Evolutionary conservation across 2,329 filamentous ascomycete species (phyloP).

Genomic region (Penicillium sp.): DNA sequence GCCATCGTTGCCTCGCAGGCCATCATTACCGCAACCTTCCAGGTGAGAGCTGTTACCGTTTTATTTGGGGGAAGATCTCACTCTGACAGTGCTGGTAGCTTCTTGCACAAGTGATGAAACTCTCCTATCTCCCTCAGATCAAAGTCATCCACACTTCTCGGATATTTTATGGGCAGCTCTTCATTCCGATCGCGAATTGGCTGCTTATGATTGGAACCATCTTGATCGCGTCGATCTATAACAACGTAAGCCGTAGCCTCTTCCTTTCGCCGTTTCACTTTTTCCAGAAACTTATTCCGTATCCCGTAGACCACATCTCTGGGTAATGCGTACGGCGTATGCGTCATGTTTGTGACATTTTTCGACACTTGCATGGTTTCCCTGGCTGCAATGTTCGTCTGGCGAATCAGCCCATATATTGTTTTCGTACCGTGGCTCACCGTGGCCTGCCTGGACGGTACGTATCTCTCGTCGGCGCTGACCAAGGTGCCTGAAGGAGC

Average conservation of each 20-base stretch:
- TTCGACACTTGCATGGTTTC: background rate
- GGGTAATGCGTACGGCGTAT: background rate
- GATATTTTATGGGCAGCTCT: background rate
- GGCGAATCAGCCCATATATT: background rate
- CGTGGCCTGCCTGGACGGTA: background rate
- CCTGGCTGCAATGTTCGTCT: conserved; percentile 1
- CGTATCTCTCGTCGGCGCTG: background rate
- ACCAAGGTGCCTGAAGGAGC: background rate
- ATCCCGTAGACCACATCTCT: background rate
- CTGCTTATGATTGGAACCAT: background rate
- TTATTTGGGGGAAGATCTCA: background rate
- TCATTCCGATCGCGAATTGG: conserved; percentile 1
- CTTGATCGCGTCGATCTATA: background rate
- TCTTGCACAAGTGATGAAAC: conserved; percentile 1
- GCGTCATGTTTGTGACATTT: background rate
- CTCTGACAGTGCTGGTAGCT: background rate
- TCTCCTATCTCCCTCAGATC: background rate
- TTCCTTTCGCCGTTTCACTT: background rate
- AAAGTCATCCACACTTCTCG: background rate
- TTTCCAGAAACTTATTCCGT: background rate
- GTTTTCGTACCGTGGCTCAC: background rate
- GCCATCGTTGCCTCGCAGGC: background rate
- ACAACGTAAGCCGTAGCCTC: background rate
- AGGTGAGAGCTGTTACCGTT: background rate
- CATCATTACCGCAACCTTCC: conserved; percentile 1